Conservation (phyloP, 257 asterid genomes). For the Plantago ovata region DNA sequence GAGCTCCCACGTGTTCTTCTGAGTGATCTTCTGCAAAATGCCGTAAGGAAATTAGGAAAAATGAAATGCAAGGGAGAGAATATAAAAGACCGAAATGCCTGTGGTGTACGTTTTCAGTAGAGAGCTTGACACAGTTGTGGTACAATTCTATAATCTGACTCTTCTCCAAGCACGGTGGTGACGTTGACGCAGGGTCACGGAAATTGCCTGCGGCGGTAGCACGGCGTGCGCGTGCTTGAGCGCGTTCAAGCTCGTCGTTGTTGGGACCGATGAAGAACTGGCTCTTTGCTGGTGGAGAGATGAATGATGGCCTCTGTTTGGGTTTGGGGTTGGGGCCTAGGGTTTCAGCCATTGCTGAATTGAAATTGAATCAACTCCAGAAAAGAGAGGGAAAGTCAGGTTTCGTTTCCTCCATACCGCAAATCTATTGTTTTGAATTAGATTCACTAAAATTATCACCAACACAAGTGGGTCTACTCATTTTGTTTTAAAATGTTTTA, state of each 20-base stretch:
- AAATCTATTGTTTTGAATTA: too few species aligned
- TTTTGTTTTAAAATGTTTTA: too few species aligned
- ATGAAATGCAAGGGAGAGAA: neutral
- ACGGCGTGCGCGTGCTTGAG: conserved; percentile 96
- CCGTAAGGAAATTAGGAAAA: conserved; percentile 2
- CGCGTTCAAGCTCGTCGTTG: conserved; percentile 86
- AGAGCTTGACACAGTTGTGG: conserved; percentile 92
- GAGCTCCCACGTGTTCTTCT: conserved; percentile 97
- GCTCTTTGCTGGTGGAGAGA: conserved; percentile 35
- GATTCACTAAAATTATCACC: too few species aligned
- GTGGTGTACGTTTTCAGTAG: conserved; percentile 82
- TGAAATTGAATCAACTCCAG: too few species aligned
- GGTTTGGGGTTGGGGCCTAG: too few species aligned
- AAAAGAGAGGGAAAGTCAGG: too few species aligned
- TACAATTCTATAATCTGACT: conserved; percentile 80
- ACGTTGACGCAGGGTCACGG: conserved; percentile 27
- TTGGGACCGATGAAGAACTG: conserved; percentile 82
- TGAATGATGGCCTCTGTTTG: too few species aligned
- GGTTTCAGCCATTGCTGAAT: too few species aligned
- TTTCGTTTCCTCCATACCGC: too few species aligned
- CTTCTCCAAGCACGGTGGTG: conserved; percentile 55
- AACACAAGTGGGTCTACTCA: too few species aligned
- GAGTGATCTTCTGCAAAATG: conserved; percentile 74
- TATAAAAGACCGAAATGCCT: too few species aligned
- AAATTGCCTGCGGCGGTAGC: conserved; percentile 35